Conservation (phyloP, 2,329 filamentous ascomycete genomes). For the Phaeosphaeriaceae sp. region DNA sequence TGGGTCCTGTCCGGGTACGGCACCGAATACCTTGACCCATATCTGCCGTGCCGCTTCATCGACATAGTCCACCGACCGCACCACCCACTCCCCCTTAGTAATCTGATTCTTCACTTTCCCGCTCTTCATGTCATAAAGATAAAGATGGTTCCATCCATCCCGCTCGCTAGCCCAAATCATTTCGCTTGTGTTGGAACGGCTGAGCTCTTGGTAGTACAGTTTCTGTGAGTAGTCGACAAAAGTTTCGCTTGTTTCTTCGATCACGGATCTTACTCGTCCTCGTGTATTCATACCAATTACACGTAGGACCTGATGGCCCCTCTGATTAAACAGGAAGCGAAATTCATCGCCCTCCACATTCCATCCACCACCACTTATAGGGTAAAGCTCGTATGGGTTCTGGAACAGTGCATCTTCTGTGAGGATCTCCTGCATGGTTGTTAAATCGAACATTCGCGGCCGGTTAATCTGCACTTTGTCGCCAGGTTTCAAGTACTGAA, state of each 20-base stretch:
- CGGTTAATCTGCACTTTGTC: slow-evolving; percentile 25
- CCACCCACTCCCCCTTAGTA: slow-evolving; percentile 47
- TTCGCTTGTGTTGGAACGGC: slow-evolving; percentile 17
- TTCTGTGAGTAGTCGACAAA: slow-evolving; percentile 33
- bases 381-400: slow-evolving; percentile 20
- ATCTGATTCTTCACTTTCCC: slow-evolving; percentile 47
- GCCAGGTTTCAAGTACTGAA: slow-evolving; percentile 27
- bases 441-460: slow-evolving; percentile 28
- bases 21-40: slow-evolving; percentile 29
- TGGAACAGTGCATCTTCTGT: slow-evolving; percentile 25
- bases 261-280: slow-evolving; percentile 23
- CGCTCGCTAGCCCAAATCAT: slow-evolving; percentile 35
- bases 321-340: slow-evolving; percentile 31
- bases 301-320: slow-evolving; percentile 28
- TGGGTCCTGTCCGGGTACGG: slow-evolving; percentile 27
- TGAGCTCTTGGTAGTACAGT: slow-evolving; percentile 17
- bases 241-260: slow-evolving; percentile 33
- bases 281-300: slow-evolving; percentile 29
- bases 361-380: slow-evolving; percentile 22
- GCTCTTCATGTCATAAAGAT: slow-evolving; percentile 35
- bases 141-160: slow-evolving; percentile 39
- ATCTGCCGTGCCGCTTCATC: slow-evolving; percentile 29
- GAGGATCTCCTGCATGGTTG: slow-evolving; percentile 19
- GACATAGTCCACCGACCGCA: slow-evolving; percentile 30
- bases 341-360: slow-evolving; percentile 29